Percentiles rank a stretch among this genome's conserved stretches.
phyloP scores from a whole-genome alignment of 345 rosid genomes.

The Cardiospermum halicacabum region DNA sequence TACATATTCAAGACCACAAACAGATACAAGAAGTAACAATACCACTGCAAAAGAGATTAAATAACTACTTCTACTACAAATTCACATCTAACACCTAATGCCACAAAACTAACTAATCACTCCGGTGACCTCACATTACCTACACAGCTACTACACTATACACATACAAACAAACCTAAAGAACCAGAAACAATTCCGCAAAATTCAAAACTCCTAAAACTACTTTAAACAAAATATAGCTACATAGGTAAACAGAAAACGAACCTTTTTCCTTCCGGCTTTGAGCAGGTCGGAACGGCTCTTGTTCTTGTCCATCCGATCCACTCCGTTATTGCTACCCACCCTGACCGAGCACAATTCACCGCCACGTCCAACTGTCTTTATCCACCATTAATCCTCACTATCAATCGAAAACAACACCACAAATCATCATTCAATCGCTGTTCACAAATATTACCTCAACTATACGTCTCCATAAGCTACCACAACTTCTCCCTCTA shows the following conservation, averaged over 20 bases:
- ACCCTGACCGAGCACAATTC: constrained; percentile 20
- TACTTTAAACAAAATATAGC: not conserved
- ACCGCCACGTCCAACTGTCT: constrained; percentile 26
- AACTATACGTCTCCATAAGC: not conserved
- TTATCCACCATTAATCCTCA: constrained; percentile 33
- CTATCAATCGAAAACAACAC: constrained; percentile 11
- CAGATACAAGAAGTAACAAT: not conserved
- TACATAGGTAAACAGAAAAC: not conserved
- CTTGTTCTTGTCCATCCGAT: constrained; percentile 88
- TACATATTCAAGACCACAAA: not conserved
- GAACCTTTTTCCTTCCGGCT: constrained; percentile 92
- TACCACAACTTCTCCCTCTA: not conserved
- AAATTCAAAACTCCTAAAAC: not conserved
- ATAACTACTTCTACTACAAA: not conserved
- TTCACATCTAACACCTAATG: not conserved
- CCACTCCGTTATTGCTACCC: constrained; percentile 27
- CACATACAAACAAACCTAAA: not conserved
- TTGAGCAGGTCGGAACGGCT: constrained; percentile 80
- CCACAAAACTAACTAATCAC: not conserved
- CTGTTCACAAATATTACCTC: not conserved
- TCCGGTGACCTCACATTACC: not conserved
- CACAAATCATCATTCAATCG: not conserved
- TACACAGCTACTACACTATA: not conserved
- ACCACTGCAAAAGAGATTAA: not conserved
- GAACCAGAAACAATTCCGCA: not conserved